phyloP scores from a whole-genome alignment of 257 asterid species.

The Plantago elongata region DNA sequence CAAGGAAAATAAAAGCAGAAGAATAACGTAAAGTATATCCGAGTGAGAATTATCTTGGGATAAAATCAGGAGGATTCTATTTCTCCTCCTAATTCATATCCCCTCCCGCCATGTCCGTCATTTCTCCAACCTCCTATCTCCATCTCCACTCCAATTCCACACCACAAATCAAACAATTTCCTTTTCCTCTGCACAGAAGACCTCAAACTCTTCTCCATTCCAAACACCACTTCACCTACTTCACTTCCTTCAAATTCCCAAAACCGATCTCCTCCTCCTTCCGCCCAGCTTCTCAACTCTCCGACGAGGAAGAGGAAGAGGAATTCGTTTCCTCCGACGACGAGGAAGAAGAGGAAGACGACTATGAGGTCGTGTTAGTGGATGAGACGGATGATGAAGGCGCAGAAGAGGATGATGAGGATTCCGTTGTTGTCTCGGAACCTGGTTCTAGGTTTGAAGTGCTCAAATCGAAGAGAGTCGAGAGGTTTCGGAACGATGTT shows the following conservation, averaged over 20 bases:
- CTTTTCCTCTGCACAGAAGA: slow-evolving; percentile 26
- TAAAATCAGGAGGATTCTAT: not conserved
- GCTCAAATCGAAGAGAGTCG: slow-evolving; percentile 86
- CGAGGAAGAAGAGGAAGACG: slow-evolving; percentile 30
- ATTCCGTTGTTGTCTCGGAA: slow-evolving; percentile 30
- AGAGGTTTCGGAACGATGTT: slow-evolving; percentile 77
- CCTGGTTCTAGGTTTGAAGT: slow-evolving; percentile 55
- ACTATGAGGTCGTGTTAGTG: slow-evolving; percentile 49
- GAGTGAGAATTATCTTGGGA: not conserved
- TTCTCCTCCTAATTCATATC: not conserved
- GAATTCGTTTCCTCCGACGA: slow-evolving; percentile 18
- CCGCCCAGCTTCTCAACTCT: slow-evolving; percentile 52
- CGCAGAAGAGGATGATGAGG: slow-evolving; percentile 44
- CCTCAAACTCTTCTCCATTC: slow-evolving; percentile 26
- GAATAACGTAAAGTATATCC: no score
- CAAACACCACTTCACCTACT: slow-evolving; percentile 1
- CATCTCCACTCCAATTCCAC: slow-evolving; percentile 16
- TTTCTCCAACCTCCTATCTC: slow-evolving; percentile 23
- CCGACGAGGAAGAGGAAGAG: slow-evolving; percentile 47
- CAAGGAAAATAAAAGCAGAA: no score
- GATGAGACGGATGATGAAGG: slow-evolving; percentile 34
- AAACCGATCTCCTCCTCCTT: slow-evolving; percentile 33
- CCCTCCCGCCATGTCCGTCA: slow-evolving; percentile 71
- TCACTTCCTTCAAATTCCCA: slow-evolving; percentile 33
- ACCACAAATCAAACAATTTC: slow-evolving; percentile 11